These are phyloP conservation scores for Colletotrichum acutatum DNA, from an alignment of 2,329 filamentous ascomycete genomes.

Conservation along the genomic window DNA sequence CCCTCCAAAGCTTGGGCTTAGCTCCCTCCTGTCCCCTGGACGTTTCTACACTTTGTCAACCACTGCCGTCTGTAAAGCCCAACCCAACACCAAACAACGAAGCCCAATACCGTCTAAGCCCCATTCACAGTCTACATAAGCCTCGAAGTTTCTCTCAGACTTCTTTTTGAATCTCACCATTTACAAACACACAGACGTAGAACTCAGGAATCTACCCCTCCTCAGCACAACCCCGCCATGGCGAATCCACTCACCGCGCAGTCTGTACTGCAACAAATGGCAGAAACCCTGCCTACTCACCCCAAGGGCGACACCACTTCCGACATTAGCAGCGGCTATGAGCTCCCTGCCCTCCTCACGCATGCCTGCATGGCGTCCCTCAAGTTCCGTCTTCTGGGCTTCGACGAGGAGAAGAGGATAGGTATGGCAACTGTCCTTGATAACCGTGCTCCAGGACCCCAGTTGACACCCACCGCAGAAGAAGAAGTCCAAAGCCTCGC, in stretches of 20 bases:
- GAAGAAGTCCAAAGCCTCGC: slow-evolving; percentile 66
- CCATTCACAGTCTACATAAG: background rate
- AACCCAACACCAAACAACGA: slow-evolving; percentile 5
- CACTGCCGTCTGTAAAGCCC: background rate
- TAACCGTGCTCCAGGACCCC: no score
- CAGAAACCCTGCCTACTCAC: slow-evolving; percentile 68
- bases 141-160: background rate
- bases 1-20: background rate
- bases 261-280: slow-evolving; percentile 66
- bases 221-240: background rate
- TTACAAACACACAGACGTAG: slow-evolving; percentile 6
- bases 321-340: slow-evolving; percentile 77
- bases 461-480: slow-evolving; percentile 53
- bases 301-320: slow-evolving; percentile 63
- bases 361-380: slow-evolving; percentile 86
- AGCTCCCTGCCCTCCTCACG: slow-evolving; percentile 84
- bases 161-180: background rate
- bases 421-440: slow-evolving; percentile 56
- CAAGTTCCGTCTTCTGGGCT: slow-evolving; percentile 83
- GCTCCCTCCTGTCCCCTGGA: background rate
- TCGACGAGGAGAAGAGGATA: slow-evolving; percentile 83
- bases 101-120: slow-evolving; percentile 1
- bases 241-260: slow-evolving; percentile 53
- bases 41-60: background rate
- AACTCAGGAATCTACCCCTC: background rate